Evolutionary conservation across 495 filamentous ascomycete genomes (phyloP), one percentile per base, ranked within the genome.

Genomic region (Trichoderma parareesei): DNA sequence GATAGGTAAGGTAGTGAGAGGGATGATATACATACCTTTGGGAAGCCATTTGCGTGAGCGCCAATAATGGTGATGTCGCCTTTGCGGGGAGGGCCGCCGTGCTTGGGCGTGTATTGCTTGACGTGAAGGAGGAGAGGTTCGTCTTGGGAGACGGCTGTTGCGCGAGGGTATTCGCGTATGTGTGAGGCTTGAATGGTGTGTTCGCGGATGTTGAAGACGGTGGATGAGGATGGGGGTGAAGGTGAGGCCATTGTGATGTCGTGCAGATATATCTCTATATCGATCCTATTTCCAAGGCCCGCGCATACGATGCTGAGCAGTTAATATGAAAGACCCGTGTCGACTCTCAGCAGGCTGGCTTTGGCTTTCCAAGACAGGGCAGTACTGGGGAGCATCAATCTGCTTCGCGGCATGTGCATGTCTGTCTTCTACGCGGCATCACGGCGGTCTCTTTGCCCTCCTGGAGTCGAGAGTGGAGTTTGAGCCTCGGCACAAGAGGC

Each of bases 11-110:
- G 9, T 2, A 46, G 4, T n/a, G 13, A 16, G 10, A 4, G 5
- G 43, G 9, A n/a, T 11, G 13, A 16, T 4, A 5, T 35, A 48
- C 64, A 14, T 37, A 88, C 88, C 79, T 97, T 97, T n/a, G 89
- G 88, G 69, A 96, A 93, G 61, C 89, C 91, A 76, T 93, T 95
- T 11, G 90, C 93, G 74, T 93, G 90, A 11, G 90, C 86, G 20
- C 82, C 90, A 64, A 97, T 83, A 69, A 97, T 88, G 41, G 91
- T 96, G 7, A 95, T 75, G 75, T 94, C 91, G 41, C 65, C 55
- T 37, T 62, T 16, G 38, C 60, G 53, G 5, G 68, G 65, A 3
- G 69, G 63, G 16, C 75, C 60, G 13, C 72, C 68, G 40, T 53
- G 18, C 62, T 16, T 66, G 61, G 59, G 9, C 14, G 18, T 65